Evolutionary conservation across 495 filamentous ascomycete species (phyloP).

Genomic region (Poronia punctata): DNA sequence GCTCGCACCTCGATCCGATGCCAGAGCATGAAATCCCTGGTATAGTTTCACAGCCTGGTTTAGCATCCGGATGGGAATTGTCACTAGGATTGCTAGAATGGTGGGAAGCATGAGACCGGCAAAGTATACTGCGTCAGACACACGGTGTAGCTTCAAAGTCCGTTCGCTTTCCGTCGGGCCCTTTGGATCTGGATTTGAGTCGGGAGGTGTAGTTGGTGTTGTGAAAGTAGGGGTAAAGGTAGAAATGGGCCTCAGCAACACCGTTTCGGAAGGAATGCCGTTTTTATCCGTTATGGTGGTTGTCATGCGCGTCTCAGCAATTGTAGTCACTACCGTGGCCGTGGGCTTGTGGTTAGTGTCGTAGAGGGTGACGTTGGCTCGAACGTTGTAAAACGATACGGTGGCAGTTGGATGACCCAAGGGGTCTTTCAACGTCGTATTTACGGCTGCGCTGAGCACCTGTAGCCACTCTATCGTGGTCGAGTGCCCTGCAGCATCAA

Average conservation of each 20-base stretch:
- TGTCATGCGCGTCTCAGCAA: constrained; percentile 6
- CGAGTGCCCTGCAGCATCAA: constrained; percentile 5
- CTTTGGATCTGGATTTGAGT: no score
- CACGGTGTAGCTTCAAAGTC: constrained; percentile 8
- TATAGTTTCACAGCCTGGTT: constrained; percentile 27
- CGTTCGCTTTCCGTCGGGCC: no score
- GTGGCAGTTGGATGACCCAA: constrained; percentile 15
- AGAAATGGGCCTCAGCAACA: constrained; percentile 13
- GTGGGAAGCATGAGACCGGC: constrained; percentile 28
- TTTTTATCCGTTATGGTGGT: constrained; percentile 13
- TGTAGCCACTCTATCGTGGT: constrained; percentile 3
- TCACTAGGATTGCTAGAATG: constrained; percentile 21
- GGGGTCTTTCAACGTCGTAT: constrained; percentile 14
- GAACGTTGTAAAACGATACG: constrained; percentile 10
- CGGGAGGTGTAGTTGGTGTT: constrained; percentile 5
- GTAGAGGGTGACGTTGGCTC: constrained; percentile 9
- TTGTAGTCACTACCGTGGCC: constrained; percentile 7
- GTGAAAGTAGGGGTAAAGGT: constrained; percentile 5
- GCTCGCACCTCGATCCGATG: constrained; percentile 13
- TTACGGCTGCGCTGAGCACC: background rate
- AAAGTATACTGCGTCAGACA: constrained; percentile 24
- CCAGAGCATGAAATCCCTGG: constrained; percentile 27
- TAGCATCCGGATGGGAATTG: constrained; percentile 21
- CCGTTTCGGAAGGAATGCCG: constrained; percentile 13
- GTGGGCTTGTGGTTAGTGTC: constrained; percentile 12